phyloP scores from a whole-genome alignment of 345 rosid genomes.

The Capsella bursapastoris region DNA sequence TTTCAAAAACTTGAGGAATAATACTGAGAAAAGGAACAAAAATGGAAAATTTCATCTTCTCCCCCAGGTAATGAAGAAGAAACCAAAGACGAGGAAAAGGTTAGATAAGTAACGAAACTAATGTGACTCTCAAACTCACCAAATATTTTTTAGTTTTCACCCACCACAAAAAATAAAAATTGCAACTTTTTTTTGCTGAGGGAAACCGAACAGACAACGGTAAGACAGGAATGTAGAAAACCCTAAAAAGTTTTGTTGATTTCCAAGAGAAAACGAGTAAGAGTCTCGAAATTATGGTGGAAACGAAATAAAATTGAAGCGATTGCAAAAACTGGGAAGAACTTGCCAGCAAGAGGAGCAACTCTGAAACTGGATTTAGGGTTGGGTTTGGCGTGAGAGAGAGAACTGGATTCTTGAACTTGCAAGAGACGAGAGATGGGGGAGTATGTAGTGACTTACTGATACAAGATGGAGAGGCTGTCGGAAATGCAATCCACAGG shows the following conservation, averaged over 20 bases:
- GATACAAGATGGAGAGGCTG: background rate
- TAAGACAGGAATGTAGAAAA: background rate
- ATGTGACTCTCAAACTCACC: background rate
- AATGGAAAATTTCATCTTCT: background rate
- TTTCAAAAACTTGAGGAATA: background rate
- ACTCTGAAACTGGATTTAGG: conserved; percentile 1
- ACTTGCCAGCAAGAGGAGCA: background rate
- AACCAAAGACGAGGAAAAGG: background rate
- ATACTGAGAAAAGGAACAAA: background rate
- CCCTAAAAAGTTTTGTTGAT: background rate
- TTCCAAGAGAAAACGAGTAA: background rate
- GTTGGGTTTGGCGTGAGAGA: background rate
- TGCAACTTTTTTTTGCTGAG: background rate
- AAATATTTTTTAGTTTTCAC: background rate
- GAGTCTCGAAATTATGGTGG: background rate
- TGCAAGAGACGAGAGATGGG: background rate
- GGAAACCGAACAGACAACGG: conserved; percentile 2
- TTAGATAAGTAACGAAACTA: background rate
- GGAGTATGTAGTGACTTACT: background rate
- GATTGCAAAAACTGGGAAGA: background rate
- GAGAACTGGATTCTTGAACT: background rate
- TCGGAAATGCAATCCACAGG: background rate
- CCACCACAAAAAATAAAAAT: background rate
- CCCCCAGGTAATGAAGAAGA: background rate
- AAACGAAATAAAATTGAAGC: background rate